Evolutionary conservation across 805 yeast genomes (phyloP), one percentile per base, ranked within the genome.

Genomic region (Grigorovia humatica): DNA sequence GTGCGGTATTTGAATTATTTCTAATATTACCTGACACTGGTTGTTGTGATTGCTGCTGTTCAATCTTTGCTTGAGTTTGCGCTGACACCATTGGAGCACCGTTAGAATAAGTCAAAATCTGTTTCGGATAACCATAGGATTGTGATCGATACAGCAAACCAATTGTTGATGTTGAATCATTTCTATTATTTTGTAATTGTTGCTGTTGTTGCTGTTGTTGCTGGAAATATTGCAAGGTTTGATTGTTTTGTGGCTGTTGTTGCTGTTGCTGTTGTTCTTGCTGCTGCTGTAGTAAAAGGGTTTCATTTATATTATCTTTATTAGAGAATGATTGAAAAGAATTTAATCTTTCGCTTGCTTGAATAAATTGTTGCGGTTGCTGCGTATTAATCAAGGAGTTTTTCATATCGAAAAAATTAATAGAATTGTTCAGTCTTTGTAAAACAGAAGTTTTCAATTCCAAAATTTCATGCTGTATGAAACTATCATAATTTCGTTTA

Each of bases 121-220:
- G 38, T 32, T 32, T 32, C 8, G 38, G 38, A 13, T 32, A 32
- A 32, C 38, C 38, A 13, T 32, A 32, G 15, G 38, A 32, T 32
- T 32, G 38, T 8, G 38, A 32, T 32, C 38, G 4, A 32, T 32
- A 32, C 8, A 32, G 38, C 8, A 32, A 32, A 5, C 38, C 38
- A 32, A 32, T 32, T 9, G 38, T 32, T 32, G 38, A 32, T 32
- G 38, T 32, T 11, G 38, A 32, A 32, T 32, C 38, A 32, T 32
- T 32, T 32, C 38, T 32, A 8, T 19, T 12, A 30, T 23, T 23
- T 19, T 38, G 20, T 44, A 19, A 51, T 17, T 47, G 52, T 23
- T 45, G 51, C 48, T 54, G 57, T 40, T 43, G 57, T 44, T 47
- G 45, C 13, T 48, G 47, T 46, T 45, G 51, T 49, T 44, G 51